Percentiles rank a stretch among this genome's conserved stretches.
Conservation (phyloP, 495 filamentous ascomycete species). For the Xylaria sp. region DNA sequence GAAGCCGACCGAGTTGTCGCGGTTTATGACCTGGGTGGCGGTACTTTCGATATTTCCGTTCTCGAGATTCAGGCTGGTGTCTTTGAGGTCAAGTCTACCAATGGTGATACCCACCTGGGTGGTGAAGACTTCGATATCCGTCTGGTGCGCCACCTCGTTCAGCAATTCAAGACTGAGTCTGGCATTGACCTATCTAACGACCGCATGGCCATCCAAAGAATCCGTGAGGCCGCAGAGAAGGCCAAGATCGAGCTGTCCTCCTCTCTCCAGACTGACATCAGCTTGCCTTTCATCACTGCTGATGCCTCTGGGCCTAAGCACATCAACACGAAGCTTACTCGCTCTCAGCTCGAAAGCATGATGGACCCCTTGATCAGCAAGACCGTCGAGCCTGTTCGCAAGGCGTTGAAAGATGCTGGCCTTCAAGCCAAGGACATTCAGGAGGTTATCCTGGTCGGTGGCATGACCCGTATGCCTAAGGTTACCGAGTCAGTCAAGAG, state of each 20-base stretch:
- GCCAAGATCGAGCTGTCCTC: conserved; percentile 99
- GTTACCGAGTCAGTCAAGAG: conserved; percentile 95
- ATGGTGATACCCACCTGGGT: conserved; percentile 97
- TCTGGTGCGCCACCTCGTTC: conserved; percentile 92
- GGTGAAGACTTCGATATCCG: conserved; percentile 98
- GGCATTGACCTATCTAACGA: conserved; percentile 90
- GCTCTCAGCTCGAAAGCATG: conserved; percentile 89
- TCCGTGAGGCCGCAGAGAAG: conserved; percentile 99
- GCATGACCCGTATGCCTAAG: conserved; percentile 99
- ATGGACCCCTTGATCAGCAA: conserved; percentile 89
- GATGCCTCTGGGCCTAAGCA: conserved; percentile 94
- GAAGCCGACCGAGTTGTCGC: conserved; percentile 88
- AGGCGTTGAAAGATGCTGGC: conserved; percentile 96
- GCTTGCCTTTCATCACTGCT: conserved; percentile 98
- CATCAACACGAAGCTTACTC: conserved; percentile 94
- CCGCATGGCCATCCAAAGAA: conserved; percentile 99
- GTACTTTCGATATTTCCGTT: conserved; percentile 98
- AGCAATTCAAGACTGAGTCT: conserved; percentile 95
- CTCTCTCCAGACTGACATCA: conserved; percentile 96
- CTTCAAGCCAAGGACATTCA: conserved; percentile 95
- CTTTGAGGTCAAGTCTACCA: conserved; percentile 98
- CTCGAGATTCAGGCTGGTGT: conserved; percentile 98
- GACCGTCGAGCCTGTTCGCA: conserved; percentile 91
- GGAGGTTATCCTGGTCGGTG: conserved; percentile 98
- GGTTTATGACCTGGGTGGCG: conserved; percentile 97